phyloP scores from a whole-genome alignment of 768 basidiomycete species.

The Saitozyma podzolica region DNA sequence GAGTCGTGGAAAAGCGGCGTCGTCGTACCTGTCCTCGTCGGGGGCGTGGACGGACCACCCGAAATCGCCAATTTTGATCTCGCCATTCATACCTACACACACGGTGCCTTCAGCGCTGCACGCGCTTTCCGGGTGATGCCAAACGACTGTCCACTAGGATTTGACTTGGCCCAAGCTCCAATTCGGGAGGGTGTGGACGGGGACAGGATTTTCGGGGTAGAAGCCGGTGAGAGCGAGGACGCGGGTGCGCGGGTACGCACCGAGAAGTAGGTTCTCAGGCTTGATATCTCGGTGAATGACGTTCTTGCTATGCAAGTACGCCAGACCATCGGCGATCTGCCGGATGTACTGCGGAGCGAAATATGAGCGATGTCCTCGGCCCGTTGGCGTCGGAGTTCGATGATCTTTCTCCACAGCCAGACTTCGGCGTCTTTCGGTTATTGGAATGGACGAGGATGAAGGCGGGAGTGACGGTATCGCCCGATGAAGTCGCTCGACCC shows the following conservation, averaged over 20 bases:
- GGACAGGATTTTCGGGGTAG: no score
- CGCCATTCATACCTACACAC: conserved; percentile 66
- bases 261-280: conserved; percentile 91
- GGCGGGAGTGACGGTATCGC: neutral
- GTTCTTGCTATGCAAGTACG: conserved; percentile 88
- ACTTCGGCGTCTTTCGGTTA: neutral
- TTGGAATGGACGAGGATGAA: neutral
- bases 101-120: neutral
- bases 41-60: conserved; percentile 71
- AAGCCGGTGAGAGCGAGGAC: neutral
- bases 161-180: no score
- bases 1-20: neutral
- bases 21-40: conserved; percentile 29
- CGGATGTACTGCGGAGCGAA: conserved; percentile 71
- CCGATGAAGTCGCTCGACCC: conserved; percentile 16
- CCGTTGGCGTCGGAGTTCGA: neutral
- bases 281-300: conserved; percentile 99
- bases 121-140: neutral
- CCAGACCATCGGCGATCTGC: conserved; percentile 93
- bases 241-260: conserved; percentile 50
- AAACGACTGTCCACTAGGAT: neutral
- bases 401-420: neutral
- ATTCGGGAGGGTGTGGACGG: no score
- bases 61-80: conserved; percentile 97
- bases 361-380: neutral